Evolutionary conservation across 2,329 filamentous ascomycete species (phyloP).

Genomic region (Colletotrichum scovillei): DNA sequence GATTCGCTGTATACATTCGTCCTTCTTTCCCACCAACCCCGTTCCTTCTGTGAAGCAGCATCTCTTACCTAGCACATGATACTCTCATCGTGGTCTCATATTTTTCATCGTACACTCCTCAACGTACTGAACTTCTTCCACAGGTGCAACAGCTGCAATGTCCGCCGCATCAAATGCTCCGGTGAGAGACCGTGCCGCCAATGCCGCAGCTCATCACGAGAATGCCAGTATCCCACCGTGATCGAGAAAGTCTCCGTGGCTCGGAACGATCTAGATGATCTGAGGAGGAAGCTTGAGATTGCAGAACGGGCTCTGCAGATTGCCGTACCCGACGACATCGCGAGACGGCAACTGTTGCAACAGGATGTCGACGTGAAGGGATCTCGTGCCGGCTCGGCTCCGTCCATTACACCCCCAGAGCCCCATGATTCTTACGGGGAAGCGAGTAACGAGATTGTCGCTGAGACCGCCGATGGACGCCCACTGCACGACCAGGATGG

Average conservation of each 20-base stretch:
- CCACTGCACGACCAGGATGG: conserved; percentile 58
- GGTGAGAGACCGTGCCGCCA: conserved; percentile 60
- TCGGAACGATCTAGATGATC: conserved; percentile 53
- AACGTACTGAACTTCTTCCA: conserved; percentile 1
- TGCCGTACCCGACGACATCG: conserved; percentile 48
- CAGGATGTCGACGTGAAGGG: conserved; percentile 38
- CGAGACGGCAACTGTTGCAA: conserved; percentile 47
- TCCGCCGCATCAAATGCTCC: conserved; percentile 64
- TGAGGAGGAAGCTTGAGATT: conserved; percentile 51
- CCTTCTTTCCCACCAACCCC: not conserved
- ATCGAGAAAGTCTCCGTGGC: conserved; percentile 57
- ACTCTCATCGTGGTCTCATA: not conserved
- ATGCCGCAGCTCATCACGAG: conserved; percentile 54
- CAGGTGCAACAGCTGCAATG: conserved; percentile 65
- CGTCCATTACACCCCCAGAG: conserved; percentile 38
- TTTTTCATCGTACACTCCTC: not conserved
- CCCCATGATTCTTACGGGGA: conserved; percentile 27
- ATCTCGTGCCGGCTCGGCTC: conserved; percentile 26
- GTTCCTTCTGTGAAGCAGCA: not conserved
- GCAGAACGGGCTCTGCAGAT: conserved; percentile 54
- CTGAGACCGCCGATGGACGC: conserved; percentile 48
- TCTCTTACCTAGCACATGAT: not conserved
- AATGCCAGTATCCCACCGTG: conserved; percentile 59
- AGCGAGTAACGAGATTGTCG: conserved; percentile 29
- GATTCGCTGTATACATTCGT: not conserved